These are phyloP conservation scores for Aspergillus incahuasiensis DNA, from an alignment of 495 filamentous ascomycete genomes.

Conservation along the genomic window DNA sequence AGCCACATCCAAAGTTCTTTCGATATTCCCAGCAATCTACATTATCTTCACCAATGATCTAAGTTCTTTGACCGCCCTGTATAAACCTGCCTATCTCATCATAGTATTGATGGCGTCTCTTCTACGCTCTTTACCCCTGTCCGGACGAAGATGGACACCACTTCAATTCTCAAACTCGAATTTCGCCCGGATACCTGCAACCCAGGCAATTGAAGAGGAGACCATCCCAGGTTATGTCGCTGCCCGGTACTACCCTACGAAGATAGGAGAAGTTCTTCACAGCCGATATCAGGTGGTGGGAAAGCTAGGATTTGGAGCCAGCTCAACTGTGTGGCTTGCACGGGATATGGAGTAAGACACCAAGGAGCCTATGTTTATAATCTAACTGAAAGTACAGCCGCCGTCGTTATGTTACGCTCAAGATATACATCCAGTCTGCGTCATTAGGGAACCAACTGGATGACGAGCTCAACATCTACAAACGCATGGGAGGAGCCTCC, in stretches of 20 bases:
- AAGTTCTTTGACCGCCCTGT: too few species aligned
- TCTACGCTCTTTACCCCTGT: too few species aligned
- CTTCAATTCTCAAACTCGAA: too few species aligned
- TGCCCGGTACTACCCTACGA: constrained; percentile 50
- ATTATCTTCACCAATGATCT: too few species aligned
- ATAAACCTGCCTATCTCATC: too few species aligned
- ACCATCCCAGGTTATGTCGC: too few species aligned
- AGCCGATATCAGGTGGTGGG: constrained; percentile 50
- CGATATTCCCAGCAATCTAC: too few species aligned
- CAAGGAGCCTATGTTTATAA: constrained; percentile 10
- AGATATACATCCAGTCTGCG: constrained; percentile 35
- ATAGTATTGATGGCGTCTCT: too few species aligned
- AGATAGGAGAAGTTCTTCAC: constrained; percentile 45
- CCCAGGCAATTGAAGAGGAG: constrained; percentile 35
- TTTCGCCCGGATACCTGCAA: too few species aligned
- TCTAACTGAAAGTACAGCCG: constrained; percentile 23
- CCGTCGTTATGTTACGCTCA: constrained; percentile 41
- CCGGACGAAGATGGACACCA: too few species aligned
- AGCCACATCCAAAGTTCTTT: too few species aligned
- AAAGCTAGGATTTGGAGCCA: constrained; percentile 53
- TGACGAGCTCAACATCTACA: constrained; percentile 27
- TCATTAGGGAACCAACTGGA: constrained; percentile 18
- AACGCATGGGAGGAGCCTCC: too few species aligned
- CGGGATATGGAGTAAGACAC: constrained; percentile 44
- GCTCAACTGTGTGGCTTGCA: constrained; percentile 53